These are phyloP conservation scores for Pinus tabuliformis DNA, from an alignment of 75 land plant genomes.

Conservation along the genomic window DNA sequence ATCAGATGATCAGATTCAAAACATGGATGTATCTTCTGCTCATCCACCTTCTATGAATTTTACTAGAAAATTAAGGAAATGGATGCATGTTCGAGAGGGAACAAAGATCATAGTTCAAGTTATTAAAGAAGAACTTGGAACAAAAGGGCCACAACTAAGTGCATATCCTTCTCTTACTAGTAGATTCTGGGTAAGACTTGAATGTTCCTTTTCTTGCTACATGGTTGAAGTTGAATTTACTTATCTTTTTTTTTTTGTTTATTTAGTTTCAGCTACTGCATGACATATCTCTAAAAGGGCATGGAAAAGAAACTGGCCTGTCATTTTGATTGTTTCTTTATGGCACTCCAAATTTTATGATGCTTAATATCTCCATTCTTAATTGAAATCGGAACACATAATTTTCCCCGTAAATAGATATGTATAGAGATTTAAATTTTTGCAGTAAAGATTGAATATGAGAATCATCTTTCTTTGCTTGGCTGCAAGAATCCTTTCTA, in stretches of 20 bases:
- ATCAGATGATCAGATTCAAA: not conserved
- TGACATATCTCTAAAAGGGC: not conserved
- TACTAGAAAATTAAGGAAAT: constrained; percentile 41
- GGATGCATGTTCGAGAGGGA: constrained; percentile 70
- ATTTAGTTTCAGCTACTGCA: not conserved
- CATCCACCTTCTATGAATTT: constrained; percentile 18
- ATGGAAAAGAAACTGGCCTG: not conserved
- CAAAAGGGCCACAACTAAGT: constrained; percentile 84
- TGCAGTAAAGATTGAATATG: not conserved
- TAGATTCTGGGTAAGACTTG: constrained; percentile 15
- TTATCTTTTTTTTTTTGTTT: not conserved
- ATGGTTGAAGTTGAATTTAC: constrained; percentile 47
- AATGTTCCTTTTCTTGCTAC: constrained; percentile 9
- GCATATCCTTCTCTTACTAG: constrained; percentile 44
- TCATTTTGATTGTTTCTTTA: not conserved
- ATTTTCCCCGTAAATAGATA: not conserved
- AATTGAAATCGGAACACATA: not conserved
- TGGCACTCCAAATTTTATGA: not conserved
- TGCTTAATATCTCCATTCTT: not conserved
- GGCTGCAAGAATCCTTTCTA: not conserved
- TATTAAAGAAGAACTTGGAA: constrained; percentile 86
- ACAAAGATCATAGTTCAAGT: constrained; percentile 91
- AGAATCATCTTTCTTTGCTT: not conserved
- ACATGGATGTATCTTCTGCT: not conserved
- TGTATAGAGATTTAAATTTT: not conserved